These are phyloP conservation scores for Metarhizium rileyi DNA, from an alignment of 2,329 filamentous ascomycete species.

Conservation along the genomic window DNA sequence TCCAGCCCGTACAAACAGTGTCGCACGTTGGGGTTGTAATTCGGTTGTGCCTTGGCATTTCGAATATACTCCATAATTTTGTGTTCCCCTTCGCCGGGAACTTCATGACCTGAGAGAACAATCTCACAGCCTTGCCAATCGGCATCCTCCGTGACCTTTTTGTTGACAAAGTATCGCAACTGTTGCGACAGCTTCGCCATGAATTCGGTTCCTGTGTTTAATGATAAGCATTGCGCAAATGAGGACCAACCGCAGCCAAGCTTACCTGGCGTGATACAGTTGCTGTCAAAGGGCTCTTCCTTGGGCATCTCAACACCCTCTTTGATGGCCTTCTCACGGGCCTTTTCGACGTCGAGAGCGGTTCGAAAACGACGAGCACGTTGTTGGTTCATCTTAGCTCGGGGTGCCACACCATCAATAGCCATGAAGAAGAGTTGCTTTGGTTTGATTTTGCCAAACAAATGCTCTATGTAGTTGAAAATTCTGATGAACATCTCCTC, in stretches of 20 bases:
- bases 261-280: constrained; percentile 87
- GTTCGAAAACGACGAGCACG: constrained; percentile 91
- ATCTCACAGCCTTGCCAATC: constrained; percentile 98
- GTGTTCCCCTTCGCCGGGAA: constrained; percentile 95
- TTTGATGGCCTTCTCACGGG: constrained; percentile 81
- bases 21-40: constrained; percentile 85
- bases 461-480: constrained; percentile 98
- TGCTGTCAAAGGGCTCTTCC: constrained; percentile 95
- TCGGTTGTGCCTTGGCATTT: constrained; percentile 87
- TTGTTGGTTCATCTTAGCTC: constrained; percentile 99
- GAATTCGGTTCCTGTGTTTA: constrained; percentile 63
- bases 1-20: constrained; percentile 97
- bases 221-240: constrained; percentile 5
- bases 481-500: constrained; percentile 99
- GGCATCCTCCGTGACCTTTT: constrained; percentile 92
- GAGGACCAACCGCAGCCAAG: too few species aligned
- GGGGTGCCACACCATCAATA: constrained; percentile 92
- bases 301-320: constrained; percentile 91
- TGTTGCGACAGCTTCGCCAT: constrained; percentile 95
- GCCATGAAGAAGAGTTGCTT: constrained; percentile 99
- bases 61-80: constrained; percentile 99
- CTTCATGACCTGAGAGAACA: constrained; percentile 93
- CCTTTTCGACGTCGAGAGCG: constrained; percentile 79
- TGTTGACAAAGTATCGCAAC: constrained; percentile 96
- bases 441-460: constrained; percentile 98